These are phyloP conservation scores for Sarcocystis neurona DNA, from an alignment of 169 alveolate genomes.

Conservation along the genomic window DNA sequence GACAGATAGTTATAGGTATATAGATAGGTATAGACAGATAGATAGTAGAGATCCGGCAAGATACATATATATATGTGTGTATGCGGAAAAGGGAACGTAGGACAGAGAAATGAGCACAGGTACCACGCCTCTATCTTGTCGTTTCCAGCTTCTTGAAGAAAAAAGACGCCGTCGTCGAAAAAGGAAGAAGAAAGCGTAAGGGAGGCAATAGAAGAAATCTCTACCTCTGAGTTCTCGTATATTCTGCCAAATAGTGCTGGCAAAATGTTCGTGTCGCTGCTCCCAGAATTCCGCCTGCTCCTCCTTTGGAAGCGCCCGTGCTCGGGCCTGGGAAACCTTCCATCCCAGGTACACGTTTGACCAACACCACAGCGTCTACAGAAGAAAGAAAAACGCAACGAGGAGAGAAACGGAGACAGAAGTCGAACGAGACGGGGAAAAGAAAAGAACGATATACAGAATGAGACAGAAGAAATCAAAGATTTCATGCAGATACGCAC, in stretches of 20 bases:
- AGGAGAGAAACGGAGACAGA: not conserved
- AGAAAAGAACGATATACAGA: not conserved
- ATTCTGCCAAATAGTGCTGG: constrained; percentile 82
- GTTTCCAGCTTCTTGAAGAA: too few species aligned
- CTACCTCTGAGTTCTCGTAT: constrained; percentile 83
- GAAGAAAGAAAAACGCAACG: not conserved
- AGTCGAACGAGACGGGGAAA: not conserved
- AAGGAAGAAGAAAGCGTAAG: too few species aligned
- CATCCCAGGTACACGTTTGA: constrained; percentile 79
- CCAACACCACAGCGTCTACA: constrained; percentile 84
- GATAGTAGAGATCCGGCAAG: too few species aligned
- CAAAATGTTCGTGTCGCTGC: constrained; percentile 85
- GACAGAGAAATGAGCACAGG: too few species aligned
- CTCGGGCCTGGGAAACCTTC: constrained; percentile 79
- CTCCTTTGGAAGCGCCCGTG: constrained; percentile 75
- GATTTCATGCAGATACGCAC: too few species aligned
- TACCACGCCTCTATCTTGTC: too few species aligned
- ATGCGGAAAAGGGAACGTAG: too few species aligned
- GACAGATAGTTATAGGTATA: too few species aligned
- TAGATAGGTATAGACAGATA: too few species aligned
- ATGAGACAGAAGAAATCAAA: not conserved
- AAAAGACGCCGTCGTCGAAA: too few species aligned
- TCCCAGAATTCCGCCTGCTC: constrained; percentile 87
- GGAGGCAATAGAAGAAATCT: too few species aligned
- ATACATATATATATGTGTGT: too few species aligned